Evolutionary conservation across 352 stramenopile species (phyloP), one percentile per base, ranked within the genome.

Genomic region (Vaucheria bursata): DNA sequence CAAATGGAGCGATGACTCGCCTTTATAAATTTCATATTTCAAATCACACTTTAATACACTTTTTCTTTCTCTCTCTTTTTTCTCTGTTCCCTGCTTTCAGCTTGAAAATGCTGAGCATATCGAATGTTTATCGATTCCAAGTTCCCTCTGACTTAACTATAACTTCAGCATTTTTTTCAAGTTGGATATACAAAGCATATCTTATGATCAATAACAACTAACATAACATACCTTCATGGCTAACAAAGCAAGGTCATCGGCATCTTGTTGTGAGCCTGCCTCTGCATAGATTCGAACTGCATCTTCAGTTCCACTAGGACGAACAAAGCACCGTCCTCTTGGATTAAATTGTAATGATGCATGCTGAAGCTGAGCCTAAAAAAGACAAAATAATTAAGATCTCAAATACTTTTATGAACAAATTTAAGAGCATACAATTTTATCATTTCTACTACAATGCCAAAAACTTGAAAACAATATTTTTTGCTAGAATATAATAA

Each of bases 261-360:
- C 79, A 18, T 52, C 74, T 64, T 49, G 37, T 64, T 79, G 79
- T 8, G 79, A 81, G 0, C 29, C 64, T n/a, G 79, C 79, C 67
- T 84, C 96, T 34, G 96, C 96, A 88, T 99, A 99, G 39, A 99
- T 91, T 49, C 96, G 93, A 37, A 99, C 95, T 4, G 94, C 94
- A 83, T 99, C 91, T 85, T 99, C 96, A 0, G 96, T 99, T 32
- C 96, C 96, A 74, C 92, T 98, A 34, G 95, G 93, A 45, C 96
- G 89, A 29, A 98, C 90, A 84, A 99, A 99, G 34, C 78, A 86
- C 40, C 86, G 76, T n/a, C 81, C 81, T 25, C 36, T 38, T 1
- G 74, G 40, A 7, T 29, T 53, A n/a, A 70, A 18, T 39, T 45
- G 49, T 12, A 2, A 1, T 40, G 32, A 29, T 6, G 6, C 65